Conservation (phyloP, 805 yeast species). For the Cyberlindnera misumaiensis region DNA sequence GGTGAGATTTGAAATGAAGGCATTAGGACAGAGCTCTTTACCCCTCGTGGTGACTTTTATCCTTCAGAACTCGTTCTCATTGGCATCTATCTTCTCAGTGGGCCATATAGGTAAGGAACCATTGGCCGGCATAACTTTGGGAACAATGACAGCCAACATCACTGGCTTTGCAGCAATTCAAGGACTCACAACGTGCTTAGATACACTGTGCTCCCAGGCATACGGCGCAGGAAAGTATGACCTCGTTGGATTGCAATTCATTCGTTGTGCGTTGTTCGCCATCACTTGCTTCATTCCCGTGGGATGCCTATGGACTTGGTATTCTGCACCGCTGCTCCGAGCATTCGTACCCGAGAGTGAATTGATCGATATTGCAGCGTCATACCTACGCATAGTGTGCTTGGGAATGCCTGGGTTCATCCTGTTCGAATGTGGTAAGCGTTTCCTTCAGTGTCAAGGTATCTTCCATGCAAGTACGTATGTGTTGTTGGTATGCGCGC, state of each 20-base stretch:
- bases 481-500: constrained; percentile 59
- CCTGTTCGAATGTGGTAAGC: constrained; percentile 75
- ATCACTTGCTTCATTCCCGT: constrained; percentile 22
- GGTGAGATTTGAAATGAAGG: constrained; percentile 13
- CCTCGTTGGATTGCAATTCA: constrained; percentile 68
- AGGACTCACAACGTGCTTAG: constrained; percentile 78
- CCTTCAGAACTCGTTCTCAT: constrained; percentile 22
- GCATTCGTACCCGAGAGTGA: constrained; percentile 19
- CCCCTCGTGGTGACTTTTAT: constrained; percentile 23
- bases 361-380: constrained; percentile 39
- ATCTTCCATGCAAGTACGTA: constrained; percentile 79
- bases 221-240: constrained; percentile 72
- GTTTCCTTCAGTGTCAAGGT: constrained; percentile 81
- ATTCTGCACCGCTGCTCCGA: constrained; percentile 10
- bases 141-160: constrained; percentile 78
- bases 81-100: constrained; percentile 35
- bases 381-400: constrained; percentile 41
- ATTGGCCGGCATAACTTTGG: constrained; percentile 77
- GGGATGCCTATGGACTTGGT: constrained; percentile 18
- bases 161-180: constrained; percentile 70
- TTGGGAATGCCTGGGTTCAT: constrained; percentile 76
- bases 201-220: constrained; percentile 80
- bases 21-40: constrained; percentile 15
- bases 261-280: constrained; percentile 47
- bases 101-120: constrained; percentile 77